Evolutionary conservation across 306 rosid genomes (phyloP).

Genomic region (Fagus crenata): DNA sequence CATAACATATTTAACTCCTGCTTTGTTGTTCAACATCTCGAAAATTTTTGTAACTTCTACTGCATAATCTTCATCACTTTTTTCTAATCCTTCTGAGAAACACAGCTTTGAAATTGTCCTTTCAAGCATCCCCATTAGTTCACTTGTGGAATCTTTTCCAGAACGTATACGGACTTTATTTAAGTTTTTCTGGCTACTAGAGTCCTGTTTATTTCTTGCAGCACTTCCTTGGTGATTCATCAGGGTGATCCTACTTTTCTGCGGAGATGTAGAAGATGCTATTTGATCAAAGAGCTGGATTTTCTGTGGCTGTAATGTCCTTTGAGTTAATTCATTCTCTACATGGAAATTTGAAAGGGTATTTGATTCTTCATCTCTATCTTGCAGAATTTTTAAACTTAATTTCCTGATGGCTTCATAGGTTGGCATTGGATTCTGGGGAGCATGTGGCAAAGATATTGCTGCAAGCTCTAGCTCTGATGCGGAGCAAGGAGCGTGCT

Average conservation of each 20-base stretch:
- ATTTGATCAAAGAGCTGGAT: slow-evolving; percentile 43
- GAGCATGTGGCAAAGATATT: slow-evolving; percentile 27
- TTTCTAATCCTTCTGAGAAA: slow-evolving; percentile 50
- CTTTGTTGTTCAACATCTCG: slow-evolving; percentile 51
- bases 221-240: slow-evolving; percentile 39
- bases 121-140: slow-evolving; percentile 37
- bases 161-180: slow-evolving; percentile 40
- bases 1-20: slow-evolving; percentile 43
- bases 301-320: slow-evolving; percentile 33
- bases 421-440: slow-evolving; percentile 20
- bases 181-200: slow-evolving; percentile 33
- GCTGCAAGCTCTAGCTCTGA: slow-evolving; percentile 10
- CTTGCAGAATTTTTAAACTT: slow-evolving; percentile 35
- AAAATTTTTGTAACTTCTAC: slow-evolving; percentile 58
- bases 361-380: slow-evolving; percentile 34
- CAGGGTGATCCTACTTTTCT: slow-evolving; percentile 33
- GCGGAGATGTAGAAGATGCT: slow-evolving; percentile 32
- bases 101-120: slow-evolving; percentile 43
- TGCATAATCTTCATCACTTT: slow-evolving; percentile 51
- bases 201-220: slow-evolving; percentile 30
- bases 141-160: slow-evolving; percentile 43
- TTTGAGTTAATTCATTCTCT: slow-evolving; percentile 44
- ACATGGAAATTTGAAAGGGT: slow-evolving; percentile 27
- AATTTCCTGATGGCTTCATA: slow-evolving; percentile 26
- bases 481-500: slow-evolving; percentile 32